These are phyloP conservation scores for Xylaria polymorpha DNA, from an alignment of 2,329 filamentous ascomycete species.

Conservation along the genomic window DNA sequence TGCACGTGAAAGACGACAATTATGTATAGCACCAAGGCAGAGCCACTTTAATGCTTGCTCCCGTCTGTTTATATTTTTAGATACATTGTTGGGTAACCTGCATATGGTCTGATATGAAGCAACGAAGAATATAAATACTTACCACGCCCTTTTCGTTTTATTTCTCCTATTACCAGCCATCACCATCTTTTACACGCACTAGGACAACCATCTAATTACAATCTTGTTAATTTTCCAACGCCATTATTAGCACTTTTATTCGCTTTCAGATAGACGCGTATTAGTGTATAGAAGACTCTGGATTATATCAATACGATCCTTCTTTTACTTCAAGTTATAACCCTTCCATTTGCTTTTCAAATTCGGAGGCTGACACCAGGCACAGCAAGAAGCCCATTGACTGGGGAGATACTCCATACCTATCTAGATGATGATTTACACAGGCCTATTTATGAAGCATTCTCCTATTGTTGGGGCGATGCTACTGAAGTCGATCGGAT, in stretches of 20 bases:
- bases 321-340: not conserved
- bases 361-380: not conserved
- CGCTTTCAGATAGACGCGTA: not conserved
- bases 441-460: not conserved
- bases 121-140: not conserved
- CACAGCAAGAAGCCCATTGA: not conserved
- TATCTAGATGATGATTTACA: not conserved
- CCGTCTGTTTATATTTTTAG: not conserved
- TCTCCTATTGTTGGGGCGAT: conserved; percentile 10
- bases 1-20: no score
- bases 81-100: not conserved
- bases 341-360: not conserved
- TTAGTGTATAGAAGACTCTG: not conserved
- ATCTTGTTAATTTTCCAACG: not conserved
- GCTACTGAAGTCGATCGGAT: not conserved
- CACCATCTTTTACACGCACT: not conserved
- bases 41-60: no score
- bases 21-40: not conserved
- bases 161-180: not conserved
- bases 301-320: conserved; percentile 3
- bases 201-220: not conserved
- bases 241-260: not conserved
- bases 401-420: conserved; percentile 2
- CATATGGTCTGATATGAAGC: not conserved
- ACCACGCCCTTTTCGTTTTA: not conserved